phyloP scores from a whole-genome alignment of 2,329 filamentous ascomycete species.

The Trichoderma hamatum region DNA sequence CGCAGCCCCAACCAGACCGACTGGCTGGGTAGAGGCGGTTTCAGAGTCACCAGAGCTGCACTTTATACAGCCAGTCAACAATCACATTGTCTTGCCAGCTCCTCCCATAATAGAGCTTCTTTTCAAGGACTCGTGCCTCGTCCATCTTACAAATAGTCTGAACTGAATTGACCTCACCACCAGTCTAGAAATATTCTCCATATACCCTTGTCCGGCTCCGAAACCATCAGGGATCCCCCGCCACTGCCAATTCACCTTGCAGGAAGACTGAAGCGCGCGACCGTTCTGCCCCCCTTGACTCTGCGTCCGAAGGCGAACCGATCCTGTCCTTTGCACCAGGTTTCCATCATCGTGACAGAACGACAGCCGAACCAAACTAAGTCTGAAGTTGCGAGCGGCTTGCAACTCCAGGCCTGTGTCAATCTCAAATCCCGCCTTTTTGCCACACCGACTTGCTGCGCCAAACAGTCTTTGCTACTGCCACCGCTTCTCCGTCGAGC shows the following conservation, averaged over 20 bases:
- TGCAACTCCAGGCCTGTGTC: slow-evolving; percentile 4
- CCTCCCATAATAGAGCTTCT: not conserved
- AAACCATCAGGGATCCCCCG: slow-evolving; percentile 25
- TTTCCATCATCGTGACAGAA: not conserved
- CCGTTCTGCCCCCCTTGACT: slow-evolving; percentile 5
- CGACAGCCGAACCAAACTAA: not conserved
- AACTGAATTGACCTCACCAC: slow-evolving; percentile 1
- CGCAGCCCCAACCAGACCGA: not conserved
- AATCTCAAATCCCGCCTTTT: slow-evolving; percentile 24
- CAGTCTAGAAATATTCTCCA: not conserved
- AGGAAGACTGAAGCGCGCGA: slow-evolving; percentile 23
- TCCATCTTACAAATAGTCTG: not conserved
- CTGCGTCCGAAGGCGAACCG: slow-evolving; percentile 11
- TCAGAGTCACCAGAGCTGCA: not conserved
- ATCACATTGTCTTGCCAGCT: not conserved
- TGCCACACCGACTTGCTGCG: slow-evolving; percentile 14
- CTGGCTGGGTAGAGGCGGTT: not conserved
- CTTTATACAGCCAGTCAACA: not conserved
- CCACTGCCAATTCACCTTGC: slow-evolving; percentile 35
- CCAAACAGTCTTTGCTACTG: not conserved
- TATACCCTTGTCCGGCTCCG: slow-evolving; percentile 17
- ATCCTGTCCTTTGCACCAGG: slow-evolving; percentile 18
- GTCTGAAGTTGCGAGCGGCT: slow-evolving; percentile 5
- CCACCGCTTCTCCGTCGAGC: not conserved
- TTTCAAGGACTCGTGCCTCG: not conserved